A percentile compares a stretch with the other conserved stretches of the same genome.
These are phyloP conservation scores for Flaveria ramosissima DNA, from an alignment of 129 eudicot genomes.

Conservation along the genomic window DNA sequence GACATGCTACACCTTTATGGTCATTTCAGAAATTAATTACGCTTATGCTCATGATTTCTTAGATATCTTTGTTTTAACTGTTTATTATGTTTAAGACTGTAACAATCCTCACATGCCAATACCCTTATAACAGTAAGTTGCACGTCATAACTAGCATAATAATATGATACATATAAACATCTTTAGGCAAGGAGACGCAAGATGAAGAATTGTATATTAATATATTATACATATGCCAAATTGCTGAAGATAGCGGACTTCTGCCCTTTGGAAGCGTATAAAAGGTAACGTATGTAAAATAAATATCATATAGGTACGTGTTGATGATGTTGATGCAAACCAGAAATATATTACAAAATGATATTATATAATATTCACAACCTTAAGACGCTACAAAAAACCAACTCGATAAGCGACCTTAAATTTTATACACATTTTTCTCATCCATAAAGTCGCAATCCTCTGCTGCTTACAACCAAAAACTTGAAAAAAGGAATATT, in stretches of 20 bases:
- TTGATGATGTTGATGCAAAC: conserved; percentile 3
- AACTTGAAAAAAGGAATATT: conserved; percentile 7
- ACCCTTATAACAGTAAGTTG: too few relatives aligned
- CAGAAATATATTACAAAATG: background rate
- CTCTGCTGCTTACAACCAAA: conserved; percentile 29
- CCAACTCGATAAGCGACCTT: conserved; percentile 34
- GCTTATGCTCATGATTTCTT: too few relatives aligned
- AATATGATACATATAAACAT: background rate
- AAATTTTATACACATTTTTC: conserved; percentile 52
- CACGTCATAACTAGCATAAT: background rate
- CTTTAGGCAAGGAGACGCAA: background rate
- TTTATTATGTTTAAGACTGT: too few relatives aligned
- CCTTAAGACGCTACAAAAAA: conserved; percentile 29
- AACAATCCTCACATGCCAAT: too few relatives aligned
- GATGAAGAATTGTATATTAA: background rate
- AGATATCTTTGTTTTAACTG: too few relatives aligned
- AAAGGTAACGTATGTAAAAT: background rate
- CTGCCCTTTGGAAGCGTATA: conserved; percentile 23
- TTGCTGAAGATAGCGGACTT: background rate
- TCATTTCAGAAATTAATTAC: too few relatives aligned
- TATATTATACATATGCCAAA: background rate
- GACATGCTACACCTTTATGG: too few relatives aligned
- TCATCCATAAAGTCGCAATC: conserved; percentile 40
- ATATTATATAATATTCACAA: too few relatives aligned
- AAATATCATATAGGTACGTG: background rate